phyloP scores from a whole-genome alignment of 2,329 filamentous ascomycete genomes.

The Conoideocrella luteorostrata region DNA sequence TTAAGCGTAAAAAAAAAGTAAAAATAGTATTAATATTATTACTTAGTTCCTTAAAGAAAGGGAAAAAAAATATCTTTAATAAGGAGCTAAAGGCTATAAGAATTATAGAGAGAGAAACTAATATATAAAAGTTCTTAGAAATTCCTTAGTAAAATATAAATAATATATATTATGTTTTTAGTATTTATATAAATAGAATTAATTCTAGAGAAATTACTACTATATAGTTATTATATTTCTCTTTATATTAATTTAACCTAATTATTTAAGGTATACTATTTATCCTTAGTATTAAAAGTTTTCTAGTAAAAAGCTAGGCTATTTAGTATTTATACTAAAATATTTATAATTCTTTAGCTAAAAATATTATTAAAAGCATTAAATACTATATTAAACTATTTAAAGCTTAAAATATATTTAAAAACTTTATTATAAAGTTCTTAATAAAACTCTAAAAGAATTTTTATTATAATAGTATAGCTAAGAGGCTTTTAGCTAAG shows the following conservation, averaged over 20 bases:
- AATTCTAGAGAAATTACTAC: neutral
- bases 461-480: neutral
- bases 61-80: too few relatives aligned
- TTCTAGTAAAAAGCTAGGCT: too few relatives aligned
- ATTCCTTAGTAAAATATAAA: slow-evolving; percentile 5
- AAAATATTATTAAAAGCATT: too few relatives aligned
- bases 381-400: too few relatives aligned
- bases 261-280: too few relatives aligned
- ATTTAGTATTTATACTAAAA: too few relatives aligned
- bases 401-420: too few relatives aligned
- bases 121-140: slow-evolving; percentile 4
- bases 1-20: neutral
- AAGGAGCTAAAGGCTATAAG: neutral
- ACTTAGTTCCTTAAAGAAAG: neutral
- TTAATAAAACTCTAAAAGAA: neutral
- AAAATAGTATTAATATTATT: neutral
- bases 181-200: neutral
- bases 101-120: slow-evolving; percentile 6
- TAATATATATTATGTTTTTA: slow-evolving; percentile 1
- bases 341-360: too few relatives aligned
- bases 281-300: too few relatives aligned
- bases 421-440: too few relatives aligned
- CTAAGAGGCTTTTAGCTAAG: neutral
- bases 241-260: too few relatives aligned
- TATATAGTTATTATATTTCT: neutral